Conservation (phyloP, 2,329 filamentous ascomycete species). For the Colletotrichum cordylinicola region DNA sequence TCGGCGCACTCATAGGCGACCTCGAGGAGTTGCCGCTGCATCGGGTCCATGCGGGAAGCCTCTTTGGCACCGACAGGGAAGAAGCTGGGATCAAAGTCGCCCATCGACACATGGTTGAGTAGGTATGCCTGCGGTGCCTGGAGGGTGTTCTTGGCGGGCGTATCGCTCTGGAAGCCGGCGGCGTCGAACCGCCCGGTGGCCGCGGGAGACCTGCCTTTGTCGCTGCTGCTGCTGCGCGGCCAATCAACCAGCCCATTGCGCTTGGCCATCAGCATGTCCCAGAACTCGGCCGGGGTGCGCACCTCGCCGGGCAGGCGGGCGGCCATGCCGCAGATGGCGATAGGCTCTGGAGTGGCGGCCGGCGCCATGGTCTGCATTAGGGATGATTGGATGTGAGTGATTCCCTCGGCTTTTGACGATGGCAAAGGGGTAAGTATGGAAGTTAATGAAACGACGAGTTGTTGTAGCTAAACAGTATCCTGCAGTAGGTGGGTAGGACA, state of each 20-base stretch:
- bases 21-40: constrained; percentile 35
- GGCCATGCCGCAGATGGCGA: constrained; percentile 36
- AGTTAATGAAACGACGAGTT: not conserved
- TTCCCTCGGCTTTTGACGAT: not conserved
- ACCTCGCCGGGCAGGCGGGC: constrained; percentile 35
- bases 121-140: not conserved
- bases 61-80: not conserved
- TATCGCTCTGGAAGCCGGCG: constrained; percentile 16
- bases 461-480: not conserved
- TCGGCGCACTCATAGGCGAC: constrained; percentile 36
- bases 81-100: not conserved
- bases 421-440: not conserved
- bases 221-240: not conserved
- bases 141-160: constrained; percentile 1
- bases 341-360: constrained; percentile 16
- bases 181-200: constrained; percentile 24
- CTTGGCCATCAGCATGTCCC: constrained; percentile 34
- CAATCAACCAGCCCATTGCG: constrained; percentile 23
- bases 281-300: constrained; percentile 27
- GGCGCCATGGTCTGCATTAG: not conserved
- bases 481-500: not conserved
- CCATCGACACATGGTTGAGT: not conserved
- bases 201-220: constrained; percentile 4
- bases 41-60: constrained; percentile 29
- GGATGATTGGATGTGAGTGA: not conserved